Evolutionary conservation across 768 basidiomycete species (phyloP).

Genomic region (Tylopilus rubrobrunneus): DNA sequence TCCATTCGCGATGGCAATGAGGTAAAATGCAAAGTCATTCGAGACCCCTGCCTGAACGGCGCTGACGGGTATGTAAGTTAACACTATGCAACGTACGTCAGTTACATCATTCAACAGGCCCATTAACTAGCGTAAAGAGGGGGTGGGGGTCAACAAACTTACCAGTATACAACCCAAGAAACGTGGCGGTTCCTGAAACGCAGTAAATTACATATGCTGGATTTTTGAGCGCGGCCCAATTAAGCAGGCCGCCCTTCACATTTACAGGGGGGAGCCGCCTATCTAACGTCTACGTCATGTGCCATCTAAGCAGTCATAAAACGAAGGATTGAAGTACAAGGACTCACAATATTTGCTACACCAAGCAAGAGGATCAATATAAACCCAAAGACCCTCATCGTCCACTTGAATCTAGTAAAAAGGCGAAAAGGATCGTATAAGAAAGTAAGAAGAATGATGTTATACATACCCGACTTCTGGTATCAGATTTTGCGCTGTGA

Average conservation of each 20-base stretch:
- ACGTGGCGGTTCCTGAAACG: slow-evolving; percentile 49
- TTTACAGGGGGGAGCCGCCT: slow-evolving; percentile 54
- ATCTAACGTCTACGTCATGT: slow-evolving; percentile 24
- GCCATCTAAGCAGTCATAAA: not conserved
- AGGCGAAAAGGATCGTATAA: not conserved
- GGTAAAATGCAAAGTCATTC: slow-evolving; percentile 53
- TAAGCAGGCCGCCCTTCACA: slow-evolving; percentile 54
- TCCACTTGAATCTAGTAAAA: slow-evolving; percentile 65
- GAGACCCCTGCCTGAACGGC: slow-evolving; percentile 48
- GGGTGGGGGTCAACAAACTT: slow-evolving; percentile 7
- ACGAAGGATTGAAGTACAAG: too few relatives aligned
- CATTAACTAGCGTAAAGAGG: too few relatives aligned
- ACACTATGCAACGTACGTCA: slow-evolving; percentile 35
- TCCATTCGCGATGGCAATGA: slow-evolving; percentile 66
- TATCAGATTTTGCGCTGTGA: slow-evolving; percentile 53
- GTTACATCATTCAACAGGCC: not conserved
- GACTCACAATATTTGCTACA: slow-evolving; percentile 48
- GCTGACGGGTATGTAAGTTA: slow-evolving; percentile 65
- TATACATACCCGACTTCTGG: slow-evolving; percentile 48
- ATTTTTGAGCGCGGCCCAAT: slow-evolving; percentile 46
- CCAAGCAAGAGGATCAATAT: slow-evolving; percentile 51
- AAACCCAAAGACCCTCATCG: slow-evolving; percentile 67
- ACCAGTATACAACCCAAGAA: slow-evolving; percentile 72
- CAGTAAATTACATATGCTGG: slow-evolving; percentile 54
- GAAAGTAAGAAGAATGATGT: not conserved